These are phyloP conservation scores for Diaporthe citriasiana DNA, from an alignment of 2,329 filamentous ascomycete species.

Conservation along the genomic window DNA sequence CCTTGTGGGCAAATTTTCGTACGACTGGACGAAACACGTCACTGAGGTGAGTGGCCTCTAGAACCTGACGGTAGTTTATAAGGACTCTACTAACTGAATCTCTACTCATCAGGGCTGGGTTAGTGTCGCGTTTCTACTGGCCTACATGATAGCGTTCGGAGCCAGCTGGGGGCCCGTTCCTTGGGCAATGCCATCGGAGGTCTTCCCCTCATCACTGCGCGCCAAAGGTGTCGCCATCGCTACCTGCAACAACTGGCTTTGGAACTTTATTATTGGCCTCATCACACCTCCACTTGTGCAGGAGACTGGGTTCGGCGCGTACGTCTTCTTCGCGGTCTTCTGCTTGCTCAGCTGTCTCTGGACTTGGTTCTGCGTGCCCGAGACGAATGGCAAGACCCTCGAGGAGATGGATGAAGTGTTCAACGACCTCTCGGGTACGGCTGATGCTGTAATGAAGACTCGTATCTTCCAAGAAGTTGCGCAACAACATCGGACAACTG, in stretches of 20 bases:
- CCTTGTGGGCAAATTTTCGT: constrained; percentile 65
- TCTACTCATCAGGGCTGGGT: constrained; percentile 30
- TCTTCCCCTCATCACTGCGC: constrained; percentile 72
- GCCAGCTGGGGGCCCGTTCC: constrained; percentile 31
- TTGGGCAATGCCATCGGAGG: constrained; percentile 61
- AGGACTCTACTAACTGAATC: constrained; percentile 45
- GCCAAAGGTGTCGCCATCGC: constrained; percentile 74
- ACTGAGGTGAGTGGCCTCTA: constrained; percentile 49
- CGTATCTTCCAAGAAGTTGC: constrained; percentile 30
- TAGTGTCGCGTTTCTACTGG: constrained; percentile 26
- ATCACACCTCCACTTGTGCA: constrained; percentile 30
- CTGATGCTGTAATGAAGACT: constrained; percentile 41
- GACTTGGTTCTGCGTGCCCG: constrained; percentile 37
- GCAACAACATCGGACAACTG: constrained; percentile 7
- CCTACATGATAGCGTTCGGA: constrained; percentile 24
- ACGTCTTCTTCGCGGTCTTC: constrained; percentile 38
- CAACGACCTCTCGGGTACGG: constrained; percentile 52
- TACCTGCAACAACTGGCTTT: constrained; percentile 72
- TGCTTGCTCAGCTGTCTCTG: constrained; percentile 27
- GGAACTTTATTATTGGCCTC: constrained; percentile 69
- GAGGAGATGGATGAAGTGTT: constrained; percentile 40
- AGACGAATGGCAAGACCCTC: constrained; percentile 34
- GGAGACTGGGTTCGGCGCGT: constrained; percentile 21
- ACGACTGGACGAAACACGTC: constrained; percentile 64
- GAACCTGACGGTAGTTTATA: background rate